Base-by-base conservation (phyloP, 306 rosid genomes). In the Datisca glomerata region DNA sequence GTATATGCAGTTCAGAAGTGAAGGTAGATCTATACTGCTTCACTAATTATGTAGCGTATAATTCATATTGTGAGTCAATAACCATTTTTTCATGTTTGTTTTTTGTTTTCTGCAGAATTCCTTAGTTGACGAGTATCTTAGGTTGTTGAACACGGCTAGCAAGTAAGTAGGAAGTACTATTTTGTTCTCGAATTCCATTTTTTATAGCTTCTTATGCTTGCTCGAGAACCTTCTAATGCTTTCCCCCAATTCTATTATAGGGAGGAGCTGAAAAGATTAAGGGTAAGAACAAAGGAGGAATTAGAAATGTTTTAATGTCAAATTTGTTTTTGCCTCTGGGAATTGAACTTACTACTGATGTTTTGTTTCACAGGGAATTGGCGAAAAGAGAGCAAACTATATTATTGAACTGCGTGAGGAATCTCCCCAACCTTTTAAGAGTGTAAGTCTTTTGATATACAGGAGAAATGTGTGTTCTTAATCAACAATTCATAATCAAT, bases 341-440 rank as follows among this genome's bases (percentile, higher is more conserved):
- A 60, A 49, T 25, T 25, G 38, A 56, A 14, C 36, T 13, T 24
- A 25, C 24, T 10, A 2, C 14, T 23, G 15, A 21, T 13, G 5
- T 23, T 27, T 25, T 23, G 38, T 8, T 15, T 20, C 28, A 17
- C 18, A 87, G 97, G 94, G 94, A 18, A 83, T 87, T 41, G 94
- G 97, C n/a, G 94, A 87, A 69, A 87, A 74, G 59, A 74, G 97
- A 58, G 89, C 94, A 41, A 63, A 74, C 18, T 67, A 9, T 42
- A 76, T 87, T 49, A 73, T 87, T 27, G 47, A 76, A 63, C 71
- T 74, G 22, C 93, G 93, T 18, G 73, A 72, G 36, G 89, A 76
- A 57, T 79, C 94, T 37, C 83, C 81, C 0, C 69, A 76, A 35
- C 86, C 89, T 27, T 87, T 87, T 57, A 83, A 77, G 60, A 79